phyloP scores from a whole-genome alignment of 192 early-diverging fungal species.

The Entomortierella lignicola region DNA sequence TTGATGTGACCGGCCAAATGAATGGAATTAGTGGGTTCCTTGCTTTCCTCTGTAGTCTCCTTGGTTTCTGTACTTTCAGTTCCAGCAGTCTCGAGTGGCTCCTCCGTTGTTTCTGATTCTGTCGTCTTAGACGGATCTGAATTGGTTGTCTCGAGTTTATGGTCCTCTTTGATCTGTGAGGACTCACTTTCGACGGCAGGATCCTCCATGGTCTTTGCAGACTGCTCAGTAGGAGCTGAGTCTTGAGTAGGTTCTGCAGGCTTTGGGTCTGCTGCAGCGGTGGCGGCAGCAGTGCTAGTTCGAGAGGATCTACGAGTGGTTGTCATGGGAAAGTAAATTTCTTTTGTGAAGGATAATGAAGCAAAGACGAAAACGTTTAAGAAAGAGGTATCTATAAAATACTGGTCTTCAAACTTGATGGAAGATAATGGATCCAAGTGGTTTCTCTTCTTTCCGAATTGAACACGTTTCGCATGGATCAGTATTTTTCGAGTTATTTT shows the following conservation, averaged over 20 bases:
- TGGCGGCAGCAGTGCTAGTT: constrained; percentile 5
- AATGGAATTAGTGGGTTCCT: constrained; percentile 1
- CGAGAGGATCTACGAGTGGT: constrained; percentile 21
- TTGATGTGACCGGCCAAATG: constrained; percentile 14
- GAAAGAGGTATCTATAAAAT: no score
- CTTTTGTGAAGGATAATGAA: background rate
- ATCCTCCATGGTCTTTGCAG: background rate
- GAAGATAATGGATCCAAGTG: no score
- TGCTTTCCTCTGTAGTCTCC: background rate
- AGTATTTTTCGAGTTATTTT: no score
- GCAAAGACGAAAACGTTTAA: background rate
- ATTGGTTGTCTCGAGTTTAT: constrained; percentile 19
- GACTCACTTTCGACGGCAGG: constrained; percentile 12
- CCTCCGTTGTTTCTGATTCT: constrained; percentile 1
- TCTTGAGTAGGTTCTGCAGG: background rate
- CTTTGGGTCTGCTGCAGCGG: background rate
- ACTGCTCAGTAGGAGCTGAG: background rate
- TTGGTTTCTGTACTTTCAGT: background rate
- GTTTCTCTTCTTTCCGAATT: no score
- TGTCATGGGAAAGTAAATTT: constrained; percentile 14
- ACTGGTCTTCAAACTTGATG: no score
- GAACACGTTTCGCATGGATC: no score
- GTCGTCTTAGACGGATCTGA: background rate
- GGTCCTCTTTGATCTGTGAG: constrained; percentile 21
- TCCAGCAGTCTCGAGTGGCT: background rate